Percentiles rank a stretch among this genome's conserved stretches.
These are phyloP conservation scores for Allium fistulosum DNA, from an alignment of 106 monocot genomes.

Conservation along the genomic window DNA sequence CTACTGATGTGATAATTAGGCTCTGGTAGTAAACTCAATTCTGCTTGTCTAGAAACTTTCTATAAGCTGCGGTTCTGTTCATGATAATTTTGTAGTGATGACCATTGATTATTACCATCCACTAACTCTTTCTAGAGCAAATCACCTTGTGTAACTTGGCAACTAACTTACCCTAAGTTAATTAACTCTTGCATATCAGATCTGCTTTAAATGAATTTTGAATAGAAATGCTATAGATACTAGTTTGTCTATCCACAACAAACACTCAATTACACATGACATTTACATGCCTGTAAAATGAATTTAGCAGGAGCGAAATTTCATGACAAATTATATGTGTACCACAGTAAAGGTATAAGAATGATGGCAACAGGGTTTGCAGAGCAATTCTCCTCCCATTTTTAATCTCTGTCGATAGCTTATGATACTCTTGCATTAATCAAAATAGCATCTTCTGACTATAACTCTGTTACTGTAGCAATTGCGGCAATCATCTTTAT, in stretches of 20 bases:
- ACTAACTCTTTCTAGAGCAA: not conserved
- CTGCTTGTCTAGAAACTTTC: no score
- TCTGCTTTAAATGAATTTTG: not conserved
- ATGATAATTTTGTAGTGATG: not conserved
- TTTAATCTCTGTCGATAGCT: no score
- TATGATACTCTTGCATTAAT: not conserved
- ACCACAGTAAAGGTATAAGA: no score
- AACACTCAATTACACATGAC: no score
- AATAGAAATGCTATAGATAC: not conserved
- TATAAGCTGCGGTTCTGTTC: no score
- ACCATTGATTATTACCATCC: not conserved
- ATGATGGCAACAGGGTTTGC: no score
- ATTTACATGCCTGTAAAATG: no score
- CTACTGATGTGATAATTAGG: not conserved
- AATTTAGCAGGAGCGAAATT: no score
- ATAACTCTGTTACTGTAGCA: constrained; percentile 2
- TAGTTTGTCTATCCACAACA: not conserved
- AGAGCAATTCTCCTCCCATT: no score
- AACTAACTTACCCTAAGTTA: not conserved
- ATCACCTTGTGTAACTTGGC: not conserved
- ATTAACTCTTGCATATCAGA: not conserved
- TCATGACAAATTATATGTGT: no score
- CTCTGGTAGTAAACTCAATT: no score
- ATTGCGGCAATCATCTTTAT: constrained; percentile 9
- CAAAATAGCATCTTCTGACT: constrained; percentile 1